These are phyloP conservation scores for Lodderomyces margitis DNA, from an alignment of 1,139 yeast species.

Conservation along the genomic window DNA sequence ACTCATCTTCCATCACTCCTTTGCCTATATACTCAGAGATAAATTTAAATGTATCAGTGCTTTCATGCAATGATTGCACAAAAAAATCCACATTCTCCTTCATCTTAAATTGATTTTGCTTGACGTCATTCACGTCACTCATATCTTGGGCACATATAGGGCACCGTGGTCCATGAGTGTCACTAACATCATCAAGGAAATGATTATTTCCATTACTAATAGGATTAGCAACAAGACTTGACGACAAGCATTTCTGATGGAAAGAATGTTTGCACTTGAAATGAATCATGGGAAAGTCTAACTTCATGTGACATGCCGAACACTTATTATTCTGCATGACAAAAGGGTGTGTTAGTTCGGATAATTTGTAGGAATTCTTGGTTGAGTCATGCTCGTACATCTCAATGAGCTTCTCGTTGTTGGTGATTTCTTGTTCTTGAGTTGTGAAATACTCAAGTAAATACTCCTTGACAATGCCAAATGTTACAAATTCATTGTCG, in stretches of 20 bases:
- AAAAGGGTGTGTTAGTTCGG: constrained; percentile 56
- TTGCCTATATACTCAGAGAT: constrained; percentile 81
- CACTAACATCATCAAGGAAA: constrained; percentile 16
- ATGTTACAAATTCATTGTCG: constrained; percentile 59
- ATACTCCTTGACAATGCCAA: constrained; percentile 72
- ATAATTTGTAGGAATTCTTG: constrained; percentile 51
- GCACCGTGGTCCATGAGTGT: constrained; percentile 43
- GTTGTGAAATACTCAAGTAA: constrained; percentile 59
- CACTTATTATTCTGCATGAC: constrained; percentile 71
- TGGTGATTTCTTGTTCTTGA: constrained; percentile 64
- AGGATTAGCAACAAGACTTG: constrained; percentile 27
- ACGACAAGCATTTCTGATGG: constrained; percentile 77
- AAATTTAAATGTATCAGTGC: constrained; percentile 68
- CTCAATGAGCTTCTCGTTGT: constrained; percentile 63
- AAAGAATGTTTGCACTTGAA: constrained; percentile 86
- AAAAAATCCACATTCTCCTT: constrained; percentile 66
- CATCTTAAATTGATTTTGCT: constrained; percentile 55
- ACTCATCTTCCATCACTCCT: constrained; percentile 70
- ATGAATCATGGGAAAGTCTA: constrained; percentile 80
- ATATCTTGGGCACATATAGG: constrained; percentile 71
- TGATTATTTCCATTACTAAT: neutral
- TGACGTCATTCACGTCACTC: constrained; percentile 61
- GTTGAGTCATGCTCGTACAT: constrained; percentile 70
- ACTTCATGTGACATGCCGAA: constrained; percentile 61
- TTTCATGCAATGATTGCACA: constrained; percentile 53